Evolutionary conservation across 345 rosid genomes (phyloP).

Genomic region (Salix brachista): DNA sequence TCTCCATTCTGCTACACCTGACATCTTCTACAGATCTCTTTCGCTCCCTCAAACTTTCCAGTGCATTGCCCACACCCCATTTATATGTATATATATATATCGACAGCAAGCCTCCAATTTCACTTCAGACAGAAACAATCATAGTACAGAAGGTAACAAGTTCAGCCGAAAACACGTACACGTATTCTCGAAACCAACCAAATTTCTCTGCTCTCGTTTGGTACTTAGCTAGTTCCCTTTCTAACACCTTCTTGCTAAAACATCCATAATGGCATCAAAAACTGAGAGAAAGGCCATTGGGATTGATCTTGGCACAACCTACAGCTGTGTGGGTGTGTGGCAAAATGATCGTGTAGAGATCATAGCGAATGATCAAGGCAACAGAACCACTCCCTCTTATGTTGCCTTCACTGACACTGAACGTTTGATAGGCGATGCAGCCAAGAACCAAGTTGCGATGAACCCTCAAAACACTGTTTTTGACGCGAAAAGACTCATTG

Average conservation of each 20-base stretch:
- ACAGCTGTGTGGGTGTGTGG: slow-evolving; percentile 20
- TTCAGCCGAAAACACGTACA: no score
- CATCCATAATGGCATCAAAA: slow-evolving; percentile 11
- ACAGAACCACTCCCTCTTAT: slow-evolving; percentile 22
- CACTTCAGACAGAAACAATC: no score
- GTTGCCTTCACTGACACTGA: slow-evolving; percentile 17
- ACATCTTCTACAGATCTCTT: no score
- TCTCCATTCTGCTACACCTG: neutral
- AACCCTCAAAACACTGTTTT: slow-evolving; percentile 21
- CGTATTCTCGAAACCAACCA: neutral
- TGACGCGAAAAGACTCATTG: slow-evolving; percentile 20
- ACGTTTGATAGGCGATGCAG: slow-evolving; percentile 10
- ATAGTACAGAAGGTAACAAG: no score
- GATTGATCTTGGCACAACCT: slow-evolving; percentile 21
- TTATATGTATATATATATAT: neutral
- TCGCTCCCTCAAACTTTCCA: no score
- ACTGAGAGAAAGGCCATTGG: slow-evolving; percentile 22
- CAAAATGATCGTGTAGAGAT: slow-evolving; percentile 20
- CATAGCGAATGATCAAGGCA: slow-evolving; percentile 22
- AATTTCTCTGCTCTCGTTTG: neutral
- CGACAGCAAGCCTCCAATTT: neutral
- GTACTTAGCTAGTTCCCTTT: no score
- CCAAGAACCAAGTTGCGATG: slow-evolving; percentile 23
- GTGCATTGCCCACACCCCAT: no score
- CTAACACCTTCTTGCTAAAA: neutral